These are phyloP conservation scores for Trichoderma afroharzianum DNA, from an alignment of 2,329 filamentous ascomycete genomes.

Conservation along the genomic window DNA sequence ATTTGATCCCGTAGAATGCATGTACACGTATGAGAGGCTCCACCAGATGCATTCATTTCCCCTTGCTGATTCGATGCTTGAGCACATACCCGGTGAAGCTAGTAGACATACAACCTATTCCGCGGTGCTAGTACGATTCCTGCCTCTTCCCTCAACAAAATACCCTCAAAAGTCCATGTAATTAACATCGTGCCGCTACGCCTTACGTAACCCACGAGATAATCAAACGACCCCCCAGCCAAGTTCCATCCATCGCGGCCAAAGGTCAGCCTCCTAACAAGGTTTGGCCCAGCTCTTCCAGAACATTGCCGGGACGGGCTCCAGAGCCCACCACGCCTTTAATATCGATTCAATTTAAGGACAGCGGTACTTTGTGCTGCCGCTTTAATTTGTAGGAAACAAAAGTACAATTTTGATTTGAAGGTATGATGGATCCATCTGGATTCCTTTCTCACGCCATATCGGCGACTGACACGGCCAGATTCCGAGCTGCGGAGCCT, in stretches of 20 bases:
- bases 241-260: background rate
- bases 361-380: background rate
- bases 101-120: background rate
- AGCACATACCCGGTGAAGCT: background rate
- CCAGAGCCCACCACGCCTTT: background rate
- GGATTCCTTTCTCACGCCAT: background rate
- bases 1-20: background rate
- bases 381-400: background rate
- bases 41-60: background rate
- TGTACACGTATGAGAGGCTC: background rate
- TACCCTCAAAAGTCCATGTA: background rate
- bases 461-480: background rate
- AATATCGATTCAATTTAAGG: background rate
- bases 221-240: background rate
- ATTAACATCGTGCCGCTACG: background rate
- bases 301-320: background rate
- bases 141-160: background rate
- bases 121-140: background rate
- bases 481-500: background rate
- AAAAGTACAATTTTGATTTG: background rate
- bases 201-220: background rate
- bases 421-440: background rate
- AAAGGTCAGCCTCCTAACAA: conserved; percentile 11
- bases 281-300: background rate
- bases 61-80: background rate